A percentile compares a stretch with the other conserved stretches of the same genome.
These are phyloP conservation scores for Podospora sp. DNA, from an alignment of 495 filamentous ascomycete genomes.

Conservation along the genomic window DNA sequence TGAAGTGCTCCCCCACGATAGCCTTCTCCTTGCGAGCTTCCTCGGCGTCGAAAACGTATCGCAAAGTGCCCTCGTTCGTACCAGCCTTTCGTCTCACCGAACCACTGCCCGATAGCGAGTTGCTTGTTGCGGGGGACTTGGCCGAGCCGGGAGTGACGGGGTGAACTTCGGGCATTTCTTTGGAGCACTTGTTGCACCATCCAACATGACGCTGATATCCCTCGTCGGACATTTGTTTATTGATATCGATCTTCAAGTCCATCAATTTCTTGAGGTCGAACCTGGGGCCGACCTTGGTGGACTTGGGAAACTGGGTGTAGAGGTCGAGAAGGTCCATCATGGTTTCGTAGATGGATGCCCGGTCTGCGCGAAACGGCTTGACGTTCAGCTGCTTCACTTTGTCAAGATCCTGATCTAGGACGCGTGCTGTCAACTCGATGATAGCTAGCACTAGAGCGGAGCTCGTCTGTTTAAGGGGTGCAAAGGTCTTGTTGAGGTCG, in stretches of 20 bases:
- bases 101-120: slow-evolving; percentile 34
- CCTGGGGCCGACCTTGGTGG: slow-evolving; percentile 70
- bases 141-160: slow-evolving; percentile 41
- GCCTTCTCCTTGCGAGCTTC: slow-evolving; percentile 72
- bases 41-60: slow-evolving; percentile 86
- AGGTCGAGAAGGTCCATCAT: slow-evolving; percentile 85
- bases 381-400: slow-evolving; percentile 38
- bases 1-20: slow-evolving; percentile 67
- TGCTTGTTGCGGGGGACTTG: slow-evolving; percentile 43
- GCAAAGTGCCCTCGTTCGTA: slow-evolving; percentile 73
- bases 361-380: slow-evolving; percentile 59
- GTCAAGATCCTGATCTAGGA: slow-evolving; percentile 56
- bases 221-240: slow-evolving; percentile 63
- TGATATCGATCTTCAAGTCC: slow-evolving; percentile 80
- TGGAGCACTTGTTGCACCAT: slow-evolving; percentile 47
- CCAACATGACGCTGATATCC: slow-evolving; percentile 41
- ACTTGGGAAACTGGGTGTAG: slow-evolving; percentile 73
- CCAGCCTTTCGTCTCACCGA: slow-evolving; percentile 51
- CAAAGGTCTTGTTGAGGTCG: slow-evolving; percentile 90
- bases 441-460: slow-evolving; percentile 79
- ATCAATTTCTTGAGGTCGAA: slow-evolving; percentile 77
- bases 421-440: slow-evolving; percentile 73
- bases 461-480: slow-evolving; percentile 83
- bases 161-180: slow-evolving; percentile 36
- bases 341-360: slow-evolving; percentile 78